phyloP scores from a whole-genome alignment of 2,329 filamentous ascomycete genomes.

The Diaporthe sp. region DNA sequence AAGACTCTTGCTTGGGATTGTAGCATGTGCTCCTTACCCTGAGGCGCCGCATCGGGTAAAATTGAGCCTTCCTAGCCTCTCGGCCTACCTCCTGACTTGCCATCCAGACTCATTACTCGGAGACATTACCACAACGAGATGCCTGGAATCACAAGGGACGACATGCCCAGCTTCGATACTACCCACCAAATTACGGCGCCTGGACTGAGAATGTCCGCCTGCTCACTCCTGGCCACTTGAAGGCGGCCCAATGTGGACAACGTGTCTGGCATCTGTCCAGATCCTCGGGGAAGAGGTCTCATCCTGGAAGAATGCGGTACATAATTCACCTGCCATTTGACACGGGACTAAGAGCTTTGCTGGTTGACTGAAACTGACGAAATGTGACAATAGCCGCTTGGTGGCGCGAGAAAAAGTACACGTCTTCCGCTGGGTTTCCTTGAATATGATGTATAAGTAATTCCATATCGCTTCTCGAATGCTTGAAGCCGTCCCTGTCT shows the following conservation, averaged over 20 bases:
- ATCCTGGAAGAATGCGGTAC: background rate
- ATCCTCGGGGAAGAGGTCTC: background rate
- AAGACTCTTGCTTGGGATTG: conserved; percentile 21
- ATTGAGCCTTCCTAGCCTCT: background rate
- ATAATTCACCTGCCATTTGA: background rate
- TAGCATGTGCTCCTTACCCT: conserved; percentile 5
- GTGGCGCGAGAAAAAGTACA: background rate
- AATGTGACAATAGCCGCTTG: conserved; percentile 6
- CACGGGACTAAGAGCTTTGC: background rate
- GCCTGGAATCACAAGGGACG: conserved; percentile 14
- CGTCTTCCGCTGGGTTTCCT: background rate
- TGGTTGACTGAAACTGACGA: background rate
- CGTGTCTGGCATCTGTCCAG: conserved; percentile 15
- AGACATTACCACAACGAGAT: background rate
- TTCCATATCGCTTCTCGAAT: background rate
- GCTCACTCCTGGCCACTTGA: conserved; percentile 2
- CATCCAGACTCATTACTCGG: conserved; percentile 1
- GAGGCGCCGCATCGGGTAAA: background rate
- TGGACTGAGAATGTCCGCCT: conserved; percentile 10
- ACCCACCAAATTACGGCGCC: conserved; percentile 8
- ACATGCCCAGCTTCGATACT: background rate
- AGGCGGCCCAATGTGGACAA: background rate
- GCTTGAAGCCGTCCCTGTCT: background rate
- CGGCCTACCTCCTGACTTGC: conserved; percentile 12
- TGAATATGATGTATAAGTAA: conserved; percentile 6